Evolutionary conservation across 176 grass and related monocot species (phyloP).

Genomic region (Triticum timopheevii): DNA sequence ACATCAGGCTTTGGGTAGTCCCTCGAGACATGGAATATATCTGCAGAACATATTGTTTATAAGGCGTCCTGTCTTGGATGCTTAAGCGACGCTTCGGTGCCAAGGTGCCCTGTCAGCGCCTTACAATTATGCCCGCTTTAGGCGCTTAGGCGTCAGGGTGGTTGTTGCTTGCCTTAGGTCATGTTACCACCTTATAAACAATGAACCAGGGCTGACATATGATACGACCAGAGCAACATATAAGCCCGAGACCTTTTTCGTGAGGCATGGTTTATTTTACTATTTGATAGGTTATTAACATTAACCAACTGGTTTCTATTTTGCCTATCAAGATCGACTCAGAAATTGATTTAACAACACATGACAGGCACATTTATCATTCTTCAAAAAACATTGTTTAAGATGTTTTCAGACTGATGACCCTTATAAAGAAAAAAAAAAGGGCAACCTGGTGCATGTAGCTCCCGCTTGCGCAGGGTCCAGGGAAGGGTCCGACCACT

Average conservation of each 20-base stretch:
- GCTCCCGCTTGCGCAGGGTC: too few species aligned
- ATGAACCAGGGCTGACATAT: background rate
- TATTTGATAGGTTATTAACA: slow-evolving; percentile 12
- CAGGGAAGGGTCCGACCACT: too few species aligned
- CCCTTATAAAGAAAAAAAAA: background rate
- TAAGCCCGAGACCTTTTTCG: background rate
- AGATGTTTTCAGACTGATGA: background rate
- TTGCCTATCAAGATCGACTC: background rate
- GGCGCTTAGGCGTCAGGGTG: too few species aligned
- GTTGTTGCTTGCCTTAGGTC: too few species aligned
- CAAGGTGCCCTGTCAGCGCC: too few species aligned
- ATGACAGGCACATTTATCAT: background rate
- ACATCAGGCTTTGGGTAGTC: slow-evolving; percentile 17
- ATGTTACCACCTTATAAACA: too few species aligned
- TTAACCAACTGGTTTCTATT: background rate
- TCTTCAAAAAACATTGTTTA: background rate
- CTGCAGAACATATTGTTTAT: background rate
- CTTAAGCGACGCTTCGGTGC: too few species aligned
- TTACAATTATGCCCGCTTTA: too few species aligned
- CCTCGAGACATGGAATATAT: background rate
- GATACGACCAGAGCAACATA: background rate
- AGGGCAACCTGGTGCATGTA: too few species aligned
- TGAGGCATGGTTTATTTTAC: slow-evolving; percentile 1
- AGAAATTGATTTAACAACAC: background rate
- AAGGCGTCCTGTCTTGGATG: too few species aligned